These are phyloP conservation scores for Pseudogymnoascus sp. DNA, from an alignment of 2,329 filamentous ascomycete genomes.

Conservation along the genomic window DNA sequence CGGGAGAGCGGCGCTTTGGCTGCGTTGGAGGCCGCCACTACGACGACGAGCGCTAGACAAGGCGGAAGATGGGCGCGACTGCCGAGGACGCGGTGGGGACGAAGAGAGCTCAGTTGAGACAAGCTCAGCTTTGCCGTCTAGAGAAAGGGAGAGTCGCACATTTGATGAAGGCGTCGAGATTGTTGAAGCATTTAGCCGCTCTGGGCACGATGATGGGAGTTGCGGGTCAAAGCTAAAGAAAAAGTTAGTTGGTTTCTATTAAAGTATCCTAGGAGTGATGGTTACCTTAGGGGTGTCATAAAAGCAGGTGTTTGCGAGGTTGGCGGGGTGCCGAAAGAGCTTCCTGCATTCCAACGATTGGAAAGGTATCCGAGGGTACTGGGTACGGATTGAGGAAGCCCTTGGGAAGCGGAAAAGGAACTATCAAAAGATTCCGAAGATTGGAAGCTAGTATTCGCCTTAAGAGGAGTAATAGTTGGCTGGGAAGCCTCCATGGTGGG, in stretches of 20 bases:
- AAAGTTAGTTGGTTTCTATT: conserved; percentile 12
- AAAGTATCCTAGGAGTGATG: conserved; percentile 16
- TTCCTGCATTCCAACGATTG: conserved; percentile 49
- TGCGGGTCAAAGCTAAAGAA: conserved; percentile 18
- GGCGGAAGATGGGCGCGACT: conserved; percentile 40
- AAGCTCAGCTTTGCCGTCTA: conserved; percentile 86
- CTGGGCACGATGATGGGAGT: conserved; percentile 26
- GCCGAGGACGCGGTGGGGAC: conserved; percentile 56
- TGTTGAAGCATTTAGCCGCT: conserved; percentile 19
- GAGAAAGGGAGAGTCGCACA: conserved; percentile 72
- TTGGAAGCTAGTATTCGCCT: conserved; percentile 1
- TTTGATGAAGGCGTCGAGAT: conserved; percentile 17
- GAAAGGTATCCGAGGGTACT: conserved; percentile 32
- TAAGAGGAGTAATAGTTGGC: conserved; percentile 3
- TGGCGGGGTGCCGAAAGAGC: conserved; percentile 44
- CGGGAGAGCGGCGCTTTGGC: conserved; percentile 56
- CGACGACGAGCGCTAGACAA: conserved; percentile 36
- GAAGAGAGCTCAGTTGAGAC: conserved; percentile 61
- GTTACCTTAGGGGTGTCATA: conserved; percentile 39
- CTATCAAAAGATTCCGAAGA: background rate
- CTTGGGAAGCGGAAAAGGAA: conserved; percentile 8
- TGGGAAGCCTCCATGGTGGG: background rate
- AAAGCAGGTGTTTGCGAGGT: conserved; percentile 28
- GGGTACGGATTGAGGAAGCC: conserved; percentile 22
- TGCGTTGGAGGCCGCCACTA: conserved; percentile 55